These are phyloP conservation scores for Balakata baccata DNA, from an alignment of 345 rosid genomes.

Conservation along the genomic window DNA sequence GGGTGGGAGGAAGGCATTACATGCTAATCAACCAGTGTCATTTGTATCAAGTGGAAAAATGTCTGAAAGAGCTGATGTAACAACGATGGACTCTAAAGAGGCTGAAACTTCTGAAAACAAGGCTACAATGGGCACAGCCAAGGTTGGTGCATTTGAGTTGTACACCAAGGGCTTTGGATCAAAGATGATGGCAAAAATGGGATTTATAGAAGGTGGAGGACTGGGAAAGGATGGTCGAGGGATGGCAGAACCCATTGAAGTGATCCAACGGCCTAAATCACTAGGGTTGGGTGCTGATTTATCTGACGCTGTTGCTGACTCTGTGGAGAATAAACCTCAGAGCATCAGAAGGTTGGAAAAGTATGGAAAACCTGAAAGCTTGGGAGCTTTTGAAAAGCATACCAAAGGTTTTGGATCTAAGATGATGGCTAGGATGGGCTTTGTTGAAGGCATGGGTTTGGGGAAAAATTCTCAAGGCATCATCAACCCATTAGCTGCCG, in stretches of 20 bases:
- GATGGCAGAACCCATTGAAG: slow-evolving; percentile 69
- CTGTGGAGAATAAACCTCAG: slow-evolving; percentile 32
- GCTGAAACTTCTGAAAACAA: slow-evolving; percentile 35
- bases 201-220: slow-evolving; percentile 78
- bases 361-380: background rate
- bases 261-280: slow-evolving; percentile 68
- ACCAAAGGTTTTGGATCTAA: slow-evolving; percentile 85
- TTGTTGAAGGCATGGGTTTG: slow-evolving; percentile 76
- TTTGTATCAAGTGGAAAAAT: slow-evolving; percentile 72
- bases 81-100: slow-evolving; percentile 25
- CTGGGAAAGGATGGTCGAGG: slow-evolving; percentile 85
- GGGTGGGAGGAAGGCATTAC: slow-evolving; percentile 40
- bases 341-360: slow-evolving; percentile 12
- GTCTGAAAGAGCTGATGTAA: slow-evolving; percentile 45
- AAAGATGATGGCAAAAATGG: slow-evolving; percentile 95
- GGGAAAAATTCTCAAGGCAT: slow-evolving; percentile 81
- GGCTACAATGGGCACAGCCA: slow-evolving; percentile 29
- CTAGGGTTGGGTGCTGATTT: slow-evolving; percentile 69
- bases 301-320: slow-evolving; percentile 19
- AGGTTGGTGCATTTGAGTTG: slow-evolving; percentile 71
- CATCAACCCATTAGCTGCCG: slow-evolving; percentile 55
- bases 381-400: slow-evolving; percentile 78
- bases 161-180: slow-evolving; percentile 92
- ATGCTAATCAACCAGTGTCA: slow-evolving; percentile 70
- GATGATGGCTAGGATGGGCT: slow-evolving; percentile 92